Percentiles rank a stretch among this genome's conserved stretches.
Evolutionary conservation across 805 yeast genomes (phyloP).

Genomic region (Lachancea kluyveri): DNA sequence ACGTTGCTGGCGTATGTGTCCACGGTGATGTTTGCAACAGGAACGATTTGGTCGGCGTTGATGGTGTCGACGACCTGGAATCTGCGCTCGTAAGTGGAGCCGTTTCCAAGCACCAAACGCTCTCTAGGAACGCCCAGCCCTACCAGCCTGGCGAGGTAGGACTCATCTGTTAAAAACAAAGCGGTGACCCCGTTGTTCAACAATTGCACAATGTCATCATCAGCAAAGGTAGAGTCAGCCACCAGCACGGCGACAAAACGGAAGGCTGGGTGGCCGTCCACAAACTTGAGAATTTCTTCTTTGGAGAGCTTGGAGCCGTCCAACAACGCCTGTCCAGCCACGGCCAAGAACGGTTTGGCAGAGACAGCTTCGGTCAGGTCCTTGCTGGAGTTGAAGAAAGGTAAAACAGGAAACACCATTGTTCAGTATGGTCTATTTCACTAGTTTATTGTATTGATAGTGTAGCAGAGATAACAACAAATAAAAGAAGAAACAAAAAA

Average conservation of each 20-base stretch:
- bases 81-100: conserved; percentile 14
- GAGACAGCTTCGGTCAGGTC: conserved; percentile 10
- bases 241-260: conserved; percentile 25
- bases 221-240: conserved; percentile 19
- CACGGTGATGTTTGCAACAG: conserved; percentile 13
- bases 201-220: conserved; percentile 44
- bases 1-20: conserved; percentile 25
- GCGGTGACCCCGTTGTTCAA: conserved; percentile 56
- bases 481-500: no score
- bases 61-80: conserved; percentile 13
- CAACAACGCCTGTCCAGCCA: conserved; percentile 25
- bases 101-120: conserved; percentile 35
- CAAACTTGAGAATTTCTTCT: conserved; percentile 14
- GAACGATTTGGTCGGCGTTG: conserved; percentile 6
- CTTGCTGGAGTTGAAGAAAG: conserved; percentile 21
- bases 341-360: conserved; percentile 18
- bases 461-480: no score
- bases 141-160: conserved; percentile 29
- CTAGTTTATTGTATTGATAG: no score
- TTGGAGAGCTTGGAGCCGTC: conserved; percentile 17
- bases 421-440: no score
- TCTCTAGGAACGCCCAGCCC: conserved; percentile 46
- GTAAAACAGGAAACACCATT: conserved; percentile 37
- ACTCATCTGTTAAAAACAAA: conserved; percentile 33
- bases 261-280: conserved; percentile 12